These are phyloP conservation scores for Stephanocyclus meneghinianus DNA, from an alignment of 352 stramenopile genomes.

Conservation along the genomic window DNA sequence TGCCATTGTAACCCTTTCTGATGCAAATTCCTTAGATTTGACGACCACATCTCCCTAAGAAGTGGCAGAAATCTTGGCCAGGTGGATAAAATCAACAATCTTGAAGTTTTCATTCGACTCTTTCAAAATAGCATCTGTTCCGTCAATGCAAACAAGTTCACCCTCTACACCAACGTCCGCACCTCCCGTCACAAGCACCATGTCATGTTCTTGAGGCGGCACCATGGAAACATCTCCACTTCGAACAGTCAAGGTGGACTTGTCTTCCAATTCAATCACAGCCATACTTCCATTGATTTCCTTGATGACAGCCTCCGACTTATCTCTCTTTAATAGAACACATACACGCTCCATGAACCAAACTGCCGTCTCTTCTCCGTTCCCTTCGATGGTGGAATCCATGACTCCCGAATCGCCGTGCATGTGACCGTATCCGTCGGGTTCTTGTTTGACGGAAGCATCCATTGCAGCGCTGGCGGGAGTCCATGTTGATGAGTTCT, in stretches of 20 bases:
- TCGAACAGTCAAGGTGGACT: constrained; percentile 58
- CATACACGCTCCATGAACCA: constrained; percentile 85
- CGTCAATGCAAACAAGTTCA: constrained; percentile 83
- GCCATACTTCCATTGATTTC: constrained; percentile 76
- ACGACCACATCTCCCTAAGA: background rate
- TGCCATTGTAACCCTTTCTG: too few species aligned
- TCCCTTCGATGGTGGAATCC: constrained; percentile 52
- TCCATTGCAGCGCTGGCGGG: constrained; percentile 27
- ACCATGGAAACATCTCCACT: constrained; percentile 74
- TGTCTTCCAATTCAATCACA: constrained; percentile 77
- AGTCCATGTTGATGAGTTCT: constrained; percentile 48
- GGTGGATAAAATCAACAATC: constrained; percentile 83
- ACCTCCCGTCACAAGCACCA: constrained; percentile 81
- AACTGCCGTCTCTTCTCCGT: constrained; percentile 67
- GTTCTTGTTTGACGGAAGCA: constrained; percentile 47
- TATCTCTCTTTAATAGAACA: constrained; percentile 70
- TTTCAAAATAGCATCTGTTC: constrained; percentile 84
- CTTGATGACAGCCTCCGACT: constrained; percentile 74
- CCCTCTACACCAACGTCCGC: constrained; percentile 82
- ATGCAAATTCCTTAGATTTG: too few species aligned
- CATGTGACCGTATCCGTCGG: constrained; percentile 35
- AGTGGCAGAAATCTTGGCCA: constrained; percentile 73
- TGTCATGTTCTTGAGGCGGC: constrained; percentile 79
- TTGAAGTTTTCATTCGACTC: constrained; percentile 84
- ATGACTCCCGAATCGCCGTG: constrained; percentile 30